Evolutionary conservation across 352 stramenopile species (phyloP), one percentile per base, ranked within the genome.

Genomic region (Globisporangium paroecandrum): DNA sequence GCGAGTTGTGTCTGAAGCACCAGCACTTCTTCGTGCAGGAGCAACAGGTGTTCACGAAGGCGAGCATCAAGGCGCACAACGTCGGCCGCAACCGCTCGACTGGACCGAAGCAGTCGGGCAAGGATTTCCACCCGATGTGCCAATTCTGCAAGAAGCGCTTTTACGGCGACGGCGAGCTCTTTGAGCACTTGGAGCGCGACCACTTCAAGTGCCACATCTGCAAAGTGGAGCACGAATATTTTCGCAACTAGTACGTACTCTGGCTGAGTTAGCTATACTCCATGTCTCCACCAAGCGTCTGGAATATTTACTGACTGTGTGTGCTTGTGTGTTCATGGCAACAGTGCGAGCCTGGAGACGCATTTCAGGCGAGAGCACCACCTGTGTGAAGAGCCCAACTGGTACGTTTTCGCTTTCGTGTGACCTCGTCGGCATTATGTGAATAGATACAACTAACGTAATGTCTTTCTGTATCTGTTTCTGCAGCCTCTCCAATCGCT

Each of bases 121-220:
- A 91, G 54, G 84, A 93, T 58, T 91, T 90, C 62, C 90, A 97
- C 62, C 90, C 90, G 6, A 89, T 93, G 73, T 97, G 90, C 62
- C 85, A 96, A 67, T 97, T 97, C 63, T 97, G 90, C 77, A 84
- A 87, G 59, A 83, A 82, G 27, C 85, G 89, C 2, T 97, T 91
- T 65, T 97, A 97, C 59, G 81, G 87, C 68, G 86, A 89, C 59
- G 87, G 88, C 54, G 80, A 95, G 56, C 77, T 97, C 59, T 94
- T 94, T 63, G 80, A 93, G 27, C 90, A 97, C 64, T 65, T 97
- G 34, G 87, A 94, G 70, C 89, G 90, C 54, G 87, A 97, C 62
- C 90, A 97, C 65, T 97, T 94, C 73, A 95, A 91, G 66, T 97
- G 90, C 64, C 89, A 97, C 62, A 79, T 97, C 22, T 97, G 90